Conservation (phyloP, 2,329 filamentous ascomycete species). For the Cytospora chrysosperma region DNA sequence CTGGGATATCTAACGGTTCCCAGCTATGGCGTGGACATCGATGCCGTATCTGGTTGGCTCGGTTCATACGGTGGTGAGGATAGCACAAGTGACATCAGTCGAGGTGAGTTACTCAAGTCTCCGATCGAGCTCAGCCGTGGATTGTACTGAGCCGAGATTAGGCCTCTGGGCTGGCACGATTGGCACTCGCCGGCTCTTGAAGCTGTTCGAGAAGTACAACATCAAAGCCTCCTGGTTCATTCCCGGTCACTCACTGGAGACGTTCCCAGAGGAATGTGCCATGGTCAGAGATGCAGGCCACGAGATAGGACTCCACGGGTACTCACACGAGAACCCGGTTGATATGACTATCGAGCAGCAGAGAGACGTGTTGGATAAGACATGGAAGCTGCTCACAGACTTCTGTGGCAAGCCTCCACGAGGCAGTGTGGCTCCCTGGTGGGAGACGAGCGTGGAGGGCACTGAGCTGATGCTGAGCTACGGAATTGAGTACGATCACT, state of each 20-base stretch:
- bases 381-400: conserved; percentile 67
- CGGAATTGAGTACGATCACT: conserved; percentile 69
- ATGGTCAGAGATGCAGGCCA: conserved; percentile 47
- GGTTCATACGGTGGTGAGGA: conserved; percentile 74
- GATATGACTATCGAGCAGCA: conserved; percentile 72
- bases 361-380: conserved; percentile 71
- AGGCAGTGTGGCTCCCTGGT: conserved; percentile 72
- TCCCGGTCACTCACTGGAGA: conserved; percentile 48
- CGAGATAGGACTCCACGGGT: conserved; percentile 45
- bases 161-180: conserved; percentile 67
- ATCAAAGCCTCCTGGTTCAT: conserved; percentile 64
- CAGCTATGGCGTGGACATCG: conserved; percentile 70
- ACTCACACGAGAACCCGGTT: conserved; percentile 40
- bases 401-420: conserved; percentile 71
- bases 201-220: conserved; percentile 68
- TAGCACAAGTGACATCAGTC: conserved; percentile 68
- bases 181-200: conserved; percentile 64
- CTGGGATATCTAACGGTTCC: background rate
- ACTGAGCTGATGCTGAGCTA: conserved; percentile 64
- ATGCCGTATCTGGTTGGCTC: conserved; percentile 75
- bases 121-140: background rate
- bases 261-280: conserved; percentile 47
- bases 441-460: conserved; percentile 69
- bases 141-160: background rate
- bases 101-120: conserved; percentile 45